Percentiles rank a stretch among this genome's conserved stretches.
Conservation (phyloP, 495 filamentous ascomycete genomes). For the Beverwykella pulmonaria region DNA sequence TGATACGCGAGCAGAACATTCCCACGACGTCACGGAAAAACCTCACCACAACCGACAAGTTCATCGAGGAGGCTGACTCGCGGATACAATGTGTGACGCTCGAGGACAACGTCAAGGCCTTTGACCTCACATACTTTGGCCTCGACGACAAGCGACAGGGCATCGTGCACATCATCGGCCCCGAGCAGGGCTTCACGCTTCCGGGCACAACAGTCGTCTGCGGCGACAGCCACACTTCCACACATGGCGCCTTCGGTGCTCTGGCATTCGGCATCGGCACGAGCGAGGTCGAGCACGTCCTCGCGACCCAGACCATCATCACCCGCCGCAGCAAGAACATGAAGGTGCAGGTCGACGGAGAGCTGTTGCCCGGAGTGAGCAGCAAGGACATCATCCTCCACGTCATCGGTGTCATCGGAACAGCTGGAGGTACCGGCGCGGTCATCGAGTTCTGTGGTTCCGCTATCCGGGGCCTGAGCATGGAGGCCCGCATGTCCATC, state of each 20-base stretch:
- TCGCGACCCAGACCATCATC: slow-evolving; percentile 93
- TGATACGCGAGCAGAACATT: slow-evolving; percentile 66
- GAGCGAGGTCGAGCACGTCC: slow-evolving; percentile 96
- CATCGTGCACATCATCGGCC: slow-evolving; percentile 98
- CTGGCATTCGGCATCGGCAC: slow-evolving; percentile 98
- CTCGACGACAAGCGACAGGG: slow-evolving; percentile 95
- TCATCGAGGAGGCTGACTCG: slow-evolving; percentile 93
- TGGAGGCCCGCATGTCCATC: slow-evolving; percentile 98
- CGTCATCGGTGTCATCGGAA: slow-evolving; percentile 91
- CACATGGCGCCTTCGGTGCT: slow-evolving; percentile 94
- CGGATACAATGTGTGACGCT: slow-evolving; percentile 91
- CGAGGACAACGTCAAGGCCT: slow-evolving; percentile 95
- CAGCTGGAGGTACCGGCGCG: slow-evolving; percentile 88
- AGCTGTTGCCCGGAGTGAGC: slow-evolving; percentile 87
- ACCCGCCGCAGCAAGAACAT: slow-evolving; percentile 97
- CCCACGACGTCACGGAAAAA: slow-evolving; percentile 86
- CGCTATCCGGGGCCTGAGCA: slow-evolving; percentile 83
- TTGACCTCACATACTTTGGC: slow-evolving; percentile 95
- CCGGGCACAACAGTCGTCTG: slow-evolving; percentile 97
- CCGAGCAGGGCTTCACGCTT: slow-evolving; percentile 97
- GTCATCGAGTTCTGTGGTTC: slow-evolving; percentile 98
- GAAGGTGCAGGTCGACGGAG: slow-evolving; percentile 91
- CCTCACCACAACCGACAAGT: slow-evolving; percentile 80
- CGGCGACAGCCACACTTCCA: slow-evolving; percentile 96
- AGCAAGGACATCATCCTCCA: slow-evolving; percentile 96